phyloP scores from a whole-genome alignment of 352 stramenopile species.

The Pythium periplocum region DNA sequence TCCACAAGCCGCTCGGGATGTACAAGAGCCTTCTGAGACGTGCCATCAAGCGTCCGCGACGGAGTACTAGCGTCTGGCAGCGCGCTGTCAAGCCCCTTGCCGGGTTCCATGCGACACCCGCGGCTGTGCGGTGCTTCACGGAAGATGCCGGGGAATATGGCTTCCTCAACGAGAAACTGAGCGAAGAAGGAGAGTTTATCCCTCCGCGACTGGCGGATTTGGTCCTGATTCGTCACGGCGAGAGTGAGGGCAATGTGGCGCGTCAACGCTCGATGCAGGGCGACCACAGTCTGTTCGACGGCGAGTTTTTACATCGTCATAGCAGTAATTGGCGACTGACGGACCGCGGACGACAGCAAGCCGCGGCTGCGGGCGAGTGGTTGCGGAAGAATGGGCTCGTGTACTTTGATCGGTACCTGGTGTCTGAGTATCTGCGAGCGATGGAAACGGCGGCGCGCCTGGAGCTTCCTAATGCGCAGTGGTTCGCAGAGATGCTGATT shows the following conservation, averaged over 20 bases:
- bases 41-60: constrained; percentile 18
- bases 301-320: constrained; percentile 87
- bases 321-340: constrained; percentile 86
- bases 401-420: constrained; percentile 81
- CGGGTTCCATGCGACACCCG: background rate
- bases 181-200: constrained; percentile 13
- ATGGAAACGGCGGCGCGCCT: constrained; percentile 84
- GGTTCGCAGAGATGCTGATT: constrained; percentile 87
- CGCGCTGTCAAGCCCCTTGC: too few species aligned
- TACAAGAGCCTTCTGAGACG: constrained; percentile 19
- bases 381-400: constrained; percentile 71
- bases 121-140: constrained; percentile 8
- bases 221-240: constrained; percentile 85
- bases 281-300: constrained; percentile 81
- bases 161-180: constrained; percentile 4
- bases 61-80: too few species aligned
- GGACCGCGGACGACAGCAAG: constrained; percentile 71
- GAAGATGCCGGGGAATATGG: constrained; percentile 11
- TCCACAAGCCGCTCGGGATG: constrained; percentile 1
- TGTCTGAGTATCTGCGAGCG: constrained; percentile 83
- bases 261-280: constrained; percentile 75
- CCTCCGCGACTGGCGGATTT: constrained; percentile 68
- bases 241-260: constrained; percentile 87
- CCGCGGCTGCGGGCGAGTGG: constrained; percentile 72
- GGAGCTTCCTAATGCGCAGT: constrained; percentile 62